Evolutionary conservation across 305 asterid genomes (phyloP), one percentile per base, ranked within the genome.

Genomic region (Striga hermonthica): DNA sequence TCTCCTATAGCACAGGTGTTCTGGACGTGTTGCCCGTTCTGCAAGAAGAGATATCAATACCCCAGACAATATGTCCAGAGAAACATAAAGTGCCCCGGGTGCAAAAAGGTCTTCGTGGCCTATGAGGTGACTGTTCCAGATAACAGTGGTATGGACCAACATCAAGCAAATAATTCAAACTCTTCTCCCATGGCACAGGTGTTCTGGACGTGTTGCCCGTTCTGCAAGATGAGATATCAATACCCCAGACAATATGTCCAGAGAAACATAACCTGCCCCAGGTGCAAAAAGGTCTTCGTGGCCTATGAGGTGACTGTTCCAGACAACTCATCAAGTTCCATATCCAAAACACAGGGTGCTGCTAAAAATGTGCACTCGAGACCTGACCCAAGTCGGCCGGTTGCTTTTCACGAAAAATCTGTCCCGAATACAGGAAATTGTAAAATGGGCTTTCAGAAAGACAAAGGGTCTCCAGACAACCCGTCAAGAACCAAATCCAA

Each of bases 171-270:
- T 57, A 82, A 69, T 35, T 60, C 79, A 22, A 63, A 72, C 49
- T 10, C 83, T 53, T 41, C 85, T 55, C 55, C 36, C 57, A 34
- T 38, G 49, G 69, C 53, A 65, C 79, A 67, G 16, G 69, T 79
- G 16, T 88, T 86, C 85, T 91, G 95, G 95, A 91, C 98, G 7
- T 52, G 63, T 53, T 91, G 98, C 66, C 91, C 94, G 10, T 80
- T 16, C 72, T 88, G 98, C 76, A 68, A 60, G 36, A 63, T 50
- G 8, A 83, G 65, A 62, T 83, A 67, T 80, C 88, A 78, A 88
- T 85, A 83, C 72, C 71, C 36, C 13, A 79, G 77, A 62, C 62
- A 69, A 49, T 70, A 34, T 70, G 59, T 81, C 41, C 76, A 75
- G 72, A 79, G 36, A 73, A 54, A 71, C 60, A 65, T 88, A 67